These are phyloP conservation scores for Tolypocladium ophioglossoides DNA, from an alignment of 2,329 filamentous ascomycete genomes.

Conservation along the genomic window DNA sequence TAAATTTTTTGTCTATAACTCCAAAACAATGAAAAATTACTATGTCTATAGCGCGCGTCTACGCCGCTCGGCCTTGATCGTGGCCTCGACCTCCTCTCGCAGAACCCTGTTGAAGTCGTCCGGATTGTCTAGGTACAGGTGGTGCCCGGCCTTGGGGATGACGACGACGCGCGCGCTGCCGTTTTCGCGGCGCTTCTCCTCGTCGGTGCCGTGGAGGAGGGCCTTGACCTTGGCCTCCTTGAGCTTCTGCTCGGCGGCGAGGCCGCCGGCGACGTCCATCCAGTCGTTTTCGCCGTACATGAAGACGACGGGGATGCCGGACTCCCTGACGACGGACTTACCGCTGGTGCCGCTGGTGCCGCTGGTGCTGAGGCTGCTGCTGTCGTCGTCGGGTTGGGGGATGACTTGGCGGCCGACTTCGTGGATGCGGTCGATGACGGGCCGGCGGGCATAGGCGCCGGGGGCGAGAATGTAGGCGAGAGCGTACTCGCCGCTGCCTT, in stretches of 20 bases:
- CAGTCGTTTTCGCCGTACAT: constrained; percentile 98
- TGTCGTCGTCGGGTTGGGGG: constrained; percentile 14
- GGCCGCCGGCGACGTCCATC: constrained; percentile 91
- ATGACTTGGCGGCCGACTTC: constrained; percentile 68
- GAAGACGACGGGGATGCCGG: constrained; percentile 72
- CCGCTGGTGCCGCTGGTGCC: too few species aligned
- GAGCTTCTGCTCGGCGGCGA: constrained; percentile 69
- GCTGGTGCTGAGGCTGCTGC: background rate
- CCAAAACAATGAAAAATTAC: too few species aligned
- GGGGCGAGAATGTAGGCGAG: constrained; percentile 88
- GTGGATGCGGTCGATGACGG: constrained; percentile 78
- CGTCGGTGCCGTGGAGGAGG: constrained; percentile 50
- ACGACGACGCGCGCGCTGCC: constrained; percentile 76
- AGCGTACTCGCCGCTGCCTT: constrained; percentile 88
- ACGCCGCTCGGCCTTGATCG: constrained; percentile 21
- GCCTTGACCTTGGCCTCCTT: constrained; percentile 53
- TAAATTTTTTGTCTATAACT: too few species aligned
- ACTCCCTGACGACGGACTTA: constrained; percentile 29
- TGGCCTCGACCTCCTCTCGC: constrained; percentile 42
- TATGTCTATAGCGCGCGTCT: constrained; percentile 1
- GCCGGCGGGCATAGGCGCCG: constrained; percentile 81
- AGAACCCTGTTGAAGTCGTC: constrained; percentile 46
- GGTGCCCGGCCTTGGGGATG: constrained; percentile 51
- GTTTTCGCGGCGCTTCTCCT: constrained; percentile 62
- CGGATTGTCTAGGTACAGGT: constrained; percentile 50